phyloP scores from a whole-genome alignment of 495 filamentous ascomycete species.

The Aspergillus sparsus region DNA sequence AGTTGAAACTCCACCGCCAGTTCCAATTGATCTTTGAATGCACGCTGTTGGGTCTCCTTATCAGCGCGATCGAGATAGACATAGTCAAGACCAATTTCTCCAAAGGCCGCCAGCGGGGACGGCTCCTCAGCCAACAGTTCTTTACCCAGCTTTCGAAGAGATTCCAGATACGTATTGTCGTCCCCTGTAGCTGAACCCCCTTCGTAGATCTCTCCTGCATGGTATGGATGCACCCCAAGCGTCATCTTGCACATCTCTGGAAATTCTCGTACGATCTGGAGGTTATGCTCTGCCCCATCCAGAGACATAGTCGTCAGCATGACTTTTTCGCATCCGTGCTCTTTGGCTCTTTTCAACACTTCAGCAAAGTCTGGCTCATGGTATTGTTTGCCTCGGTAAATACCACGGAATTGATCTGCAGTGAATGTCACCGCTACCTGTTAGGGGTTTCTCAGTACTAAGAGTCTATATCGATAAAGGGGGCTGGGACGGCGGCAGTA shows the following conservation, averaged over 20 bases:
- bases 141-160: conserved; percentile 17
- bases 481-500: too few species aligned
- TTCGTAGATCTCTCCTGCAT: conserved; percentile 29
- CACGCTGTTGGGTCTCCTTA: conserved; percentile 32
- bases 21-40: conserved; percentile 31
- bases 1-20: conserved; percentile 28
- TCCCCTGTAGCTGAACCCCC: not conserved
- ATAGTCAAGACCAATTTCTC: conserved; percentile 37
- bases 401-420: conserved; percentile 36
- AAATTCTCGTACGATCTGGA: conserved; percentile 27
- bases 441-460: too few species aligned
- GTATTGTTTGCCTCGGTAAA: conserved; percentile 37
- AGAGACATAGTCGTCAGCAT: conserved; percentile 36
- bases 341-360: conserved; percentile 29
- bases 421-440: conserved; percentile 37
- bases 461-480: too few species aligned
- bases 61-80: conserved; percentile 33
- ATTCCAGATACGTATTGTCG: conserved; percentile 10
- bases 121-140: conserved; percentile 16
- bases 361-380: conserved; percentile 30
- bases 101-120: conserved; percentile 32
- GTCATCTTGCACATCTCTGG: conserved; percentile 34
- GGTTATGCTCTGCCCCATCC: too few species aligned
- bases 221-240: conserved; percentile 36
- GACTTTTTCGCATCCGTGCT: conserved; percentile 27